Conservation (phyloP, 2,329 filamentous ascomycete genomes). For the Clarireedia hainanense region DNA sequence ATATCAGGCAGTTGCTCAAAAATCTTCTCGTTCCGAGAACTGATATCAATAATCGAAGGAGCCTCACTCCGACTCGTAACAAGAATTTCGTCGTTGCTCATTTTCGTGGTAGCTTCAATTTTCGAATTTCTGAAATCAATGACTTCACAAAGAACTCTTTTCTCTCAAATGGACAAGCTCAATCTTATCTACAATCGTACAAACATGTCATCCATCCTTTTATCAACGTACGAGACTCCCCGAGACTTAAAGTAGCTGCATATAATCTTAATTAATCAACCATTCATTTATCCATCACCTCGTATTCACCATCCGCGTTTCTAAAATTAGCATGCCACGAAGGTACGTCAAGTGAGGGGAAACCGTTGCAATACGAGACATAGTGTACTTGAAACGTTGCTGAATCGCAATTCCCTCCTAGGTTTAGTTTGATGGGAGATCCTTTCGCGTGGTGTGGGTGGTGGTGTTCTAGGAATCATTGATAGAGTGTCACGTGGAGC, state of each 20-base stretch:
- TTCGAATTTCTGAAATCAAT: too few relatives aligned
- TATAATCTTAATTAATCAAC: not conserved
- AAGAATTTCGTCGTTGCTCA: constrained; percentile 14
- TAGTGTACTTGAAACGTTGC: not conserved
- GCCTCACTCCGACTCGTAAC: constrained; percentile 22
- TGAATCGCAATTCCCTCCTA: too few relatives aligned
- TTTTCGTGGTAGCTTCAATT: not conserved
- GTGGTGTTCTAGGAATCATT: not conserved
- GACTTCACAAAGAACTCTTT: too few relatives aligned
- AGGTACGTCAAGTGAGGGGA: not conserved
- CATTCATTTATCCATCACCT: not conserved
- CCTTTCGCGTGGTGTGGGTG: not conserved
- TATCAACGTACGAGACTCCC: too few relatives aligned
- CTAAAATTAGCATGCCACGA: not conserved
- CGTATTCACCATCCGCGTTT: not conserved
- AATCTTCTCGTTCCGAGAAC: constrained; percentile 18
- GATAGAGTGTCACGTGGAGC: too few relatives aligned
- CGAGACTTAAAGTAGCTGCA: not conserved
- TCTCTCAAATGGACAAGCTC: too few relatives aligned
- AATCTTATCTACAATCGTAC: too few relatives aligned
- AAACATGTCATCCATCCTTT: too few relatives aligned
- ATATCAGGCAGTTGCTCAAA: constrained; percentile 24
- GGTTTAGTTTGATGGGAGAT: not conserved
- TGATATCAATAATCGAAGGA: constrained; percentile 23
- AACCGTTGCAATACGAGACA: not conserved